Conservation (phyloP, 2,329 filamentous ascomycete species). For the Penicillium sp. region DNA sequence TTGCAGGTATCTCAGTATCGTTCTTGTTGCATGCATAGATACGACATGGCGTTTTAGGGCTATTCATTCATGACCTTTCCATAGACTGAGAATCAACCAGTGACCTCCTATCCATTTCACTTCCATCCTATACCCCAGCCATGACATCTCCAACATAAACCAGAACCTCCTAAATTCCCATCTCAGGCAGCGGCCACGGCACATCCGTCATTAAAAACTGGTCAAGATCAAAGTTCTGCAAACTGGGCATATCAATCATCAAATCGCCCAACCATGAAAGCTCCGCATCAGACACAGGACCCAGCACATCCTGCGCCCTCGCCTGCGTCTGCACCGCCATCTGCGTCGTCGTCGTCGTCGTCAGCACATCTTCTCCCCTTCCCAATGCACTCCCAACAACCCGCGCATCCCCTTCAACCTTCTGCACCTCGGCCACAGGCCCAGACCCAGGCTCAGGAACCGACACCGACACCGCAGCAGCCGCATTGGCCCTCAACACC, state of each 20-base stretch:
- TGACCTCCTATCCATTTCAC: neutral
- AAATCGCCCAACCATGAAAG: conserved; percentile 53
- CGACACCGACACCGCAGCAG: conserved; percentile 25
- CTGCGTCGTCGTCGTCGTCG: neutral
- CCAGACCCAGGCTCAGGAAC: conserved; percentile 8
- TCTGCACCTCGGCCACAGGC: neutral
- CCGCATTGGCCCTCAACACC: conserved; percentile 47
- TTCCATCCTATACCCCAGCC: neutral
- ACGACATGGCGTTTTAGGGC: conserved; percentile 7
- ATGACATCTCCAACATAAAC: neutral
- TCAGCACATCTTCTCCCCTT: neutral
- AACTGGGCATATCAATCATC: conserved; percentile 52
- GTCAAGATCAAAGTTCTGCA: conserved; percentile 55
- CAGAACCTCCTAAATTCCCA: conserved; percentile 27
- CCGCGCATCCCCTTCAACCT: neutral
- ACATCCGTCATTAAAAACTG: conserved; percentile 46
- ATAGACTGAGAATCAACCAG: conserved; percentile 7
- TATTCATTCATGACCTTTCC: neutral
- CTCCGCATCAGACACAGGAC: conserved; percentile 42
- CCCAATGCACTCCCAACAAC: neutral
- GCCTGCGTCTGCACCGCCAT: neutral
- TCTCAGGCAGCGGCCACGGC: conserved; percentile 36
- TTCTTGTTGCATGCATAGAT: conserved; percentile 10
- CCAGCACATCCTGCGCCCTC: conserved; percentile 19
- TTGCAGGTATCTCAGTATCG: conserved; percentile 7